Base-by-base conservation (phyloP, 306 rosid species). In the Quercus dentata region DNA sequence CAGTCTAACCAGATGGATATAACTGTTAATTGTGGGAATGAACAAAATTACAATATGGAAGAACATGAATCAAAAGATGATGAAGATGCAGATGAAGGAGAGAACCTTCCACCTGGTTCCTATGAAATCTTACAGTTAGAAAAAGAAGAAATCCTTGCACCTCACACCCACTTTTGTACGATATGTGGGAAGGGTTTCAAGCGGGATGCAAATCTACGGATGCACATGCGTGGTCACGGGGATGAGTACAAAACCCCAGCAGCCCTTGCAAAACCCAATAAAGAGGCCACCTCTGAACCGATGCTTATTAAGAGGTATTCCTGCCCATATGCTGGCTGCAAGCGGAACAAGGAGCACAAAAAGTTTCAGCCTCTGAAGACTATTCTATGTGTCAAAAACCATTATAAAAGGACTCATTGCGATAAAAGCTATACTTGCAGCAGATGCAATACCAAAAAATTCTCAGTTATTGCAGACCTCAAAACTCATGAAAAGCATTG, bases 201-300 rank as follows among this genome's bases (percentile, higher is more conserved):
- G 85, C 89, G 99, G 80, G 99, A 96, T 56, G 99, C 99, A 3
- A 96, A 96, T 83, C 86, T 96, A 70, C 87, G 98, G 56, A 96
- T 96, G 99, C 99, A 96, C 91, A 96, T 96, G 99, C 87, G 99
- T 64, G 99, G 99, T 56, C 99, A 96, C 17, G 99, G 99, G 8
- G 98, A 96, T 4, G 94, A 96, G 87, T 96, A 96, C 78, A 96
- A 96, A 88, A 96, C 99, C 18, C 71, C 99, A 4, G 99, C 94
- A n/a, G 99, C 99, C 31, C 99, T 96, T 56, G 98, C 99, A 2
- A 96, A 93, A 74, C 99, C 99, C 4, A 81, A 87, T 77, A 91
- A 87, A 83, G 99, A 92, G 77, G 35, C 79, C 1, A 87, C 89
- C 58, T 87, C 93, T 1, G 97, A 90, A 77, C 88, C 92, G 0